Evolutionary conservation across 2,329 filamentous ascomycete genomes (phyloP), one percentile per base, ranked within the genome.

Genomic region (Fonsecaea multimorphosa): DNA sequence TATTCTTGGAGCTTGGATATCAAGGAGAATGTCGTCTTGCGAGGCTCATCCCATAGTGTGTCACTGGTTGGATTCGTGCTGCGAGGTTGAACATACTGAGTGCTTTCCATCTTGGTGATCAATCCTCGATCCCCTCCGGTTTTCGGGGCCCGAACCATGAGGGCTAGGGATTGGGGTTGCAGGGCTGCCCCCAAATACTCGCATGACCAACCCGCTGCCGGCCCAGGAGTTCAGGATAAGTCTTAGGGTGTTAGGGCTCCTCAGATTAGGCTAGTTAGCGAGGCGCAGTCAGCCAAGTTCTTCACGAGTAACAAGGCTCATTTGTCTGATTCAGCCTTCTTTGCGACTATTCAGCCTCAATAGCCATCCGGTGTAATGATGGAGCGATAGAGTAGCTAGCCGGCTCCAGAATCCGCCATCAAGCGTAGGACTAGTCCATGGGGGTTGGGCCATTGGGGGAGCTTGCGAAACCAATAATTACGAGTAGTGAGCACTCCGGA

Each of bases 371-470:
- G 38, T 4, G 2, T 19, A 49, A 24, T 12, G 22, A 49, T 24
- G 44, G 44, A 49, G 44, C 44, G 44, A 49, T 49, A 24, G 19
- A 27, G 44, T 19, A 49, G 44, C 44, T 49, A 49, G 44, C 22
- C 44, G 44, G 44, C 44, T 24, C 9, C 44, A 49, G 44, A 24
- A 49, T 49, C 44, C 44, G 44, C 24, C 19, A 27, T 49, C 19
- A 49, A 9, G 44, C 4, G 44, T 22, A 6, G 44, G 12, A 24
- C 44, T 49, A 24, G 44, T 49, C 22, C 19, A 24, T 27, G 24
- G 27, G 44, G 44, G 44, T 22, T 49, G 44, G 44, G 22, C 19
- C 11, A 49, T 22, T 49, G 44, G 44, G 22, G 44, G 22, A 49
- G 44, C 38, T 40, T 40, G 38, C 38, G 38, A 19, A 40, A 8